Conservation (phyloP, 805 yeast genomes). For the Kazachstania africana region DNA sequence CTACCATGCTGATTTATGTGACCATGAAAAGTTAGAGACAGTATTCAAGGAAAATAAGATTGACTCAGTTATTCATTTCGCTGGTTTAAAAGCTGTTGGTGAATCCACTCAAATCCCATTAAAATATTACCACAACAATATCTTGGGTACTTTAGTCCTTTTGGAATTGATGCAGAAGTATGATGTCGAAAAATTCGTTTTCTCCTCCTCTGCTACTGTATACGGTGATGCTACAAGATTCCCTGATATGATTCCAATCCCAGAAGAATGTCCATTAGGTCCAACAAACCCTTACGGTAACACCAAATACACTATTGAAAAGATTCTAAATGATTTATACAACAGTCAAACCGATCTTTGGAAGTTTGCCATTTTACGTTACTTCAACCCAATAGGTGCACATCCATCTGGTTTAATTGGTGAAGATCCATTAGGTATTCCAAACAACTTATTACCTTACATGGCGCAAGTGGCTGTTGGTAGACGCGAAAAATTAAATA, state of each 20-base stretch:
- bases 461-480: constrained; percentile 72
- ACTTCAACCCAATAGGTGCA: constrained; percentile 80
- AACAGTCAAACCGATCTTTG: constrained; percentile 30
- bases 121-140: constrained; percentile 56
- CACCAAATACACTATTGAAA: constrained; percentile 58
- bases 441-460: constrained; percentile 65
- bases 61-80: constrained; percentile 61
- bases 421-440: constrained; percentile 69
- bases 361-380: constrained; percentile 55
- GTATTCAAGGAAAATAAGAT: constrained; percentile 41
- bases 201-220: constrained; percentile 73
- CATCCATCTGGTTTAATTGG: constrained; percentile 74
- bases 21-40: constrained; percentile 33
- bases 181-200: constrained; percentile 45
- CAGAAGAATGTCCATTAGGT: constrained; percentile 63
- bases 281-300: constrained; percentile 73
- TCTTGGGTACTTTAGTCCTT: constrained; percentile 50
- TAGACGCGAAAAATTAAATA: constrained; percentile 49
- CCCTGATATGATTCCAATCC: constrained; percentile 64
- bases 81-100: constrained; percentile 76
- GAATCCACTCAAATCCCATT: constrained; percentile 62
- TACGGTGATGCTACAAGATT: constrained; percentile 73
- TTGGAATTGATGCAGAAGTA: constrained; percentile 39
- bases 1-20: constrained; percentile 44
- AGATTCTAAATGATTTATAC: constrained; percentile 44